Evolutionary conservation across 805 yeast species (phyloP).

Genomic region (Sugiyamaella lignohabitans): DNA sequence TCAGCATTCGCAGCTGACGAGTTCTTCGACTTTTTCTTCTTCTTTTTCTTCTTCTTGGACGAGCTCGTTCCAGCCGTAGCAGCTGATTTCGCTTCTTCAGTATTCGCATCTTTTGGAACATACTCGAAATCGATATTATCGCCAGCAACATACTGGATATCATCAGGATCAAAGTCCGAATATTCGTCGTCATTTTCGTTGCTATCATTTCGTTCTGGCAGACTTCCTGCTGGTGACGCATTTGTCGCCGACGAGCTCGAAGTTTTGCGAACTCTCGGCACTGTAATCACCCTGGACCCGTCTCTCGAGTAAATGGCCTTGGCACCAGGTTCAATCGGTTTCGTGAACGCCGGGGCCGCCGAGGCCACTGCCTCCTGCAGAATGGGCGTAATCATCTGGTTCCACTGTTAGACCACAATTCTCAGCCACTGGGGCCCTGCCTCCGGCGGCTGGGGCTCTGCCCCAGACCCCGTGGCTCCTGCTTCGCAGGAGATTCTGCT

Average conservation of each 20-base stretch:
- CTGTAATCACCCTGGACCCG: constrained; percentile 21
- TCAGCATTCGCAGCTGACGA: constrained; percentile 18
- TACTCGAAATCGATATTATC: constrained; percentile 33
- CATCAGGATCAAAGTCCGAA: constrained; percentile 11
- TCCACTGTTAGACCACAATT: too few relatives aligned
- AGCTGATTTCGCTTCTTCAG: neutral
- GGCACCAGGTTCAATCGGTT: constrained; percentile 20
- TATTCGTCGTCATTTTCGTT: constrained; percentile 10
- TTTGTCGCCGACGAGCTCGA: neutral
- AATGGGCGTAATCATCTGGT: neutral
- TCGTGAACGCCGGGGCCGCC: constrained; percentile 20
- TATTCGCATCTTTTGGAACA: constrained; percentile 1
- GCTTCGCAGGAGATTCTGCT: too few relatives aligned
- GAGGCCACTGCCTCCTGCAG: constrained; percentile 16
- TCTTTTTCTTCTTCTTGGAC: constrained; percentile 30
- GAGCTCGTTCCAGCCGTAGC: neutral
- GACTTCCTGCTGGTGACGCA: too few relatives aligned
- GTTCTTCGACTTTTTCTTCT: constrained; percentile 29
- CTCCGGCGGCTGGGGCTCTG: too few relatives aligned
- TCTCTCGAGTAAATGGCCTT: constrained; percentile 22
- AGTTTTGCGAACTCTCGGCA: constrained; percentile 10
- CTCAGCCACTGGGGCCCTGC: too few relatives aligned
- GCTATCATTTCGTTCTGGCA: neutral
- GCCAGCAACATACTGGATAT: constrained; percentile 25
- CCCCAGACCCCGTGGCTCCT: too few relatives aligned